phyloP scores from a whole-genome alignment of 2,329 filamentous ascomycete genomes.

The Aureobasidium sp. region DNA sequence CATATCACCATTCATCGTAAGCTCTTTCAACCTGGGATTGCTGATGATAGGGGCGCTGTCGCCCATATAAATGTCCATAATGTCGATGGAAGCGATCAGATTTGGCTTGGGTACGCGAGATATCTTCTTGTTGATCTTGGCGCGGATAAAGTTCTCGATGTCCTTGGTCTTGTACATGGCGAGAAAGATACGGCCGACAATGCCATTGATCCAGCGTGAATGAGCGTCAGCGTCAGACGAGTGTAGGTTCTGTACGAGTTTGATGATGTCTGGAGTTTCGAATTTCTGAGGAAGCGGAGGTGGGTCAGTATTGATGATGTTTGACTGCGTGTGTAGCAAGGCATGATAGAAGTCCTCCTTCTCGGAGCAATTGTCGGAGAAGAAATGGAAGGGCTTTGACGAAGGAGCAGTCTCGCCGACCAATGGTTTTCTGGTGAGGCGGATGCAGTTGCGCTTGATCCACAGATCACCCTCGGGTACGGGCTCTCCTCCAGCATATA shows the following conservation, averaged over 20 bases:
- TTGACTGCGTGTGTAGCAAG: conserved; percentile 74
- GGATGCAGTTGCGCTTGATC: conserved; percentile 88
- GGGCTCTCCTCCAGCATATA: conserved; percentile 60
- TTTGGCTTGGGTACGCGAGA: conserved; percentile 84
- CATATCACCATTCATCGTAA: conserved; percentile 87
- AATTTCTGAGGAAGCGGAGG: conserved; percentile 67
- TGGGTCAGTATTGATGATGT: conserved; percentile 49
- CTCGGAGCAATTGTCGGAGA: conserved; percentile 88
- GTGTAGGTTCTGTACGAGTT: conserved; percentile 81
- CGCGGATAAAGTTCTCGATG: conserved; percentile 67
- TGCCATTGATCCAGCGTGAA: conserved; percentile 86
- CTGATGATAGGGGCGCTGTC: conserved; percentile 81
- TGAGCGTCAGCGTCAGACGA: conserved; percentile 86
- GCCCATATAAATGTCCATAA: conserved; percentile 77
- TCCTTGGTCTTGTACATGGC: conserved; percentile 78
- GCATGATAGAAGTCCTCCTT: conserved; percentile 99
- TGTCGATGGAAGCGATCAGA: conserved; percentile 76
- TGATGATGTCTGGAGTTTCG: conserved; percentile 78
- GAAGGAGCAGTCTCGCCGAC: conserved; percentile 47
- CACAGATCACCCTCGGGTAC: conserved; percentile 90
- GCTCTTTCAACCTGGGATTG: conserved; percentile 76
- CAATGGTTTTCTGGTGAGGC: conserved; percentile 59
- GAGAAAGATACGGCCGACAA: conserved; percentile 82
- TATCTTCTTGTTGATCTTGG: conserved; percentile 94
- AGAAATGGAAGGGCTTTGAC: conserved; percentile 84